Evolutionary conservation across 1,139 yeast species (phyloP).

Genomic region (Candida sp.): DNA sequence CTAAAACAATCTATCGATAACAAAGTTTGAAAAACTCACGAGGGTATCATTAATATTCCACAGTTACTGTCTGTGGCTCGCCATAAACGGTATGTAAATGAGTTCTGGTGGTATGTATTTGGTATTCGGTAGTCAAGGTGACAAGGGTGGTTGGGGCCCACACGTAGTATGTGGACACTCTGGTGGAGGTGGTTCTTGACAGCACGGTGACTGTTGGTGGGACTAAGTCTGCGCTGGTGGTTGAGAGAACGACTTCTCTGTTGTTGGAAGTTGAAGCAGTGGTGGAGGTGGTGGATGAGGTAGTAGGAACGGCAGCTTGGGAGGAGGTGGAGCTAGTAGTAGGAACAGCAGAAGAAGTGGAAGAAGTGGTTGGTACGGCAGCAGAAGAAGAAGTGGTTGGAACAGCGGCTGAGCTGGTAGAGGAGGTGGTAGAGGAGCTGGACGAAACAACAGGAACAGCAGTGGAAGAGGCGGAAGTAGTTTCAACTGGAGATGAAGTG

Average conservation of each 20-base stretch:
- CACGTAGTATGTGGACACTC: conserved; percentile 9
- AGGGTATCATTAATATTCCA: background rate
- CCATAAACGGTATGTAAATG: conserved; percentile 14
- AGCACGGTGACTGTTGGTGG: conserved; percentile 3
- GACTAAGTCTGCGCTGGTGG: background rate
- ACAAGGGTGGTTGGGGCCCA: conserved; percentile 15
- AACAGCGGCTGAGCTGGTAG: conserved; percentile 11
- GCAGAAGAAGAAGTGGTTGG: conserved; percentile 2
- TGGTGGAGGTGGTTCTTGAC: conserved; percentile 4
- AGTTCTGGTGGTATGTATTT: conserved; percentile 12
- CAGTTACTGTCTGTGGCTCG: conserved; percentile 11
- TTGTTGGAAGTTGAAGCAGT: conserved; percentile 8
- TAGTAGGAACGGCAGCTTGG: conserved; percentile 1
- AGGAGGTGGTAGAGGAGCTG: background rate
- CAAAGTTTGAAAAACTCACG: background rate
- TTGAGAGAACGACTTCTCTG: background rate
- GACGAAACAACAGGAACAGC: background rate
- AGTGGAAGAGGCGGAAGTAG: conserved; percentile 5
- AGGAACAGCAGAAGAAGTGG: conserved; percentile 10
- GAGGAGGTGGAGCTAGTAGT: background rate
- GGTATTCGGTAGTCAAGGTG: conserved; percentile 14
- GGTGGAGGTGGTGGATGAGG: conserved; percentile 4
- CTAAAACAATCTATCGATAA: background rate
- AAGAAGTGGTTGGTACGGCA: conserved; percentile 5
- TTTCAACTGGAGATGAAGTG: background rate